phyloP scores from a whole-genome alignment of 2,329 filamentous ascomycete genomes.

The Paecilomyces fulvus region DNA sequence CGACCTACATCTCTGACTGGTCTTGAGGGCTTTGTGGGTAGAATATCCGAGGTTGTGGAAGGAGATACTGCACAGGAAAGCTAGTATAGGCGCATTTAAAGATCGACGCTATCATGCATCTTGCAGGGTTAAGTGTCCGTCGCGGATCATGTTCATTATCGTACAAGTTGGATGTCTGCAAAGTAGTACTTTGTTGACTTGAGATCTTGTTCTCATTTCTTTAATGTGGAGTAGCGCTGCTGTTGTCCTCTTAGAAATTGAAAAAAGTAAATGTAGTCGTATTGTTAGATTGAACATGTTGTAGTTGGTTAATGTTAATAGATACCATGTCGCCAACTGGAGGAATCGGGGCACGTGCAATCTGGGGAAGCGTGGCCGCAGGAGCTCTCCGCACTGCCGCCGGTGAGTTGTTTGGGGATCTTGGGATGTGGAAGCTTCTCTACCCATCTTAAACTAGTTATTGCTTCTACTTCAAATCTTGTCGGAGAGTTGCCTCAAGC shows the following conservation, averaged over 20 bases:
- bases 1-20: slow-evolving; percentile 43
- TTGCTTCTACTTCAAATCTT: slow-evolving; percentile 2
- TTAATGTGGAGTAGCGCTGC: neutral
- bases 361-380: neutral
- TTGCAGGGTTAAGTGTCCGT: neutral
- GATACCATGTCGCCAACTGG: neutral
- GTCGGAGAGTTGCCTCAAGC: neutral
- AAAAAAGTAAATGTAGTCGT: neutral
- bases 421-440: slow-evolving; percentile 1
- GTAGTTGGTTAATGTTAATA: neutral
- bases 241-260: neutral
- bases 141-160: neutral
- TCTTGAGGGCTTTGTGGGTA: slow-evolving; percentile 53
- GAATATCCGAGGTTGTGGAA: slow-evolving; percentile 26
- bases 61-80: slow-evolving; percentile 20
- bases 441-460: slow-evolving; percentile 1
- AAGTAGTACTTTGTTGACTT: neutral
- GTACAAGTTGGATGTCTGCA: neutral
- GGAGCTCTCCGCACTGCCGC: neutral
- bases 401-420: neutral
- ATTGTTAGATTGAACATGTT: neutral
- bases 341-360: neutral
- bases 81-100: neutral
- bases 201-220: neutral
- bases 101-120: neutral